Base-by-base conservation (phyloP, 441 rosid genomes). In the Erodium trifolium region DNA sequence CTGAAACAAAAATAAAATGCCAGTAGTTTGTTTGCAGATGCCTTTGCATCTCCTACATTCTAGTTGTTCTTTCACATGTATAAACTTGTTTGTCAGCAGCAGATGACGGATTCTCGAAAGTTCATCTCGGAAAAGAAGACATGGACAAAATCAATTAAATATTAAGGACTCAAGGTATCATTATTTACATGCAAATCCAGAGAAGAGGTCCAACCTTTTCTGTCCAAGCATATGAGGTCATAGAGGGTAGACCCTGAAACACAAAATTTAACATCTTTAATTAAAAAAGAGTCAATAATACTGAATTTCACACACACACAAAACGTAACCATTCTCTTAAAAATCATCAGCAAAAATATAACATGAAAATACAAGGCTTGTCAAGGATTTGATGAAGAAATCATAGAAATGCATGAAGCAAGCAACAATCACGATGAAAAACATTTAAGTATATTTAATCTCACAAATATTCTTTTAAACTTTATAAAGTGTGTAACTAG, bases 201-300 rank as follows among this genome's bases (percentile, higher is more conserved):
- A 18, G 13, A 55, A 47, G 47, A 71, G 51, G 67, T 57, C 81
- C 83, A 77, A 65, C 49, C 63, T 27, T 82, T 74, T 70, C 78
- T 72, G 68, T 84, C 91, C 45, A 77, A 68, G 71, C 72, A 68
- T 69, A 87, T 73, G 73, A 86, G 85, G 77, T 90, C 92, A 69
- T 76, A 83, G 37, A 87, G 83, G 76, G 87, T 76, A 68, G 83
- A 78, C 59, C 76, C 78, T 2, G 87, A 60, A 67, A 83, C 88
- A 67, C 43, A 70, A 67, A 68, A 53, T 69, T 53, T 43, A 78
- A 80, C 35, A 49, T n/a, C 45, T 57, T 68, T 29, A 65, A 67
- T 34, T 34, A 81, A 59, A 2, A 11, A 63, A 45, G 62, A 27
- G 63, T 8, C 55, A 8, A 16, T 67, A 6, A 68, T 41, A 51